phyloP scores from a whole-genome alignment of 768 basidiomycete genomes.

The Auriscalpium orientale region DNA sequence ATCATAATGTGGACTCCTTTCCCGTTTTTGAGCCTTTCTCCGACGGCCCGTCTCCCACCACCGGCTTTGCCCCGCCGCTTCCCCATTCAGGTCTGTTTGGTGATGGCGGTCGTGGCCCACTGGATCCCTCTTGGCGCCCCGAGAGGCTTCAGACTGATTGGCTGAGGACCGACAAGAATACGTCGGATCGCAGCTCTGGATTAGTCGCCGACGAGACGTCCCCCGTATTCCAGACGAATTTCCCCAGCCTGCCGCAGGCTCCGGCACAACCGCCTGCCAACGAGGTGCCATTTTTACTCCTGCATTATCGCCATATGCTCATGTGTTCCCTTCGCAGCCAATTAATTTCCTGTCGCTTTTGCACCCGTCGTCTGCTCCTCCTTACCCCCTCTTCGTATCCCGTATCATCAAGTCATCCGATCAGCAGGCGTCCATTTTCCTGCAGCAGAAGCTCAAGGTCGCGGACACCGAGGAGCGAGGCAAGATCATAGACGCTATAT shows the following conservation, averaged over 20 bases:
- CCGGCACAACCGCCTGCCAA: conserved; percentile 21
- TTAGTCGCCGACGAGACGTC: conserved; percentile 17
- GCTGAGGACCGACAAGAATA: conserved; percentile 31
- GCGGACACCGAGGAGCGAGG: conserved; percentile 69
- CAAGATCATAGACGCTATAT: conserved; percentile 85
- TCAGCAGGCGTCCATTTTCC: conserved; percentile 84
- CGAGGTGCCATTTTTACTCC: conserved; percentile 40
- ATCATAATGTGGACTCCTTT: conserved; percentile 19
- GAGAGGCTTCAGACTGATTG: conserved; percentile 32
- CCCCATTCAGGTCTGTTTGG: conserved; percentile 27
- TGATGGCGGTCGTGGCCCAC: conserved; percentile 22
- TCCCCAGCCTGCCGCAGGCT: conserved; percentile 5
- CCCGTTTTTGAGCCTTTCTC: conserved; percentile 49
- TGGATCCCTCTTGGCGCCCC: conserved; percentile 10
- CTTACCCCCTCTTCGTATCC: conserved; percentile 73
- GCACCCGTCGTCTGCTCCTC: conserved; percentile 79
- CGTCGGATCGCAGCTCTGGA: conserved; percentile 19
- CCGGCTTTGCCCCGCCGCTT: conserved; percentile 26
- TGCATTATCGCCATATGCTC: background rate
- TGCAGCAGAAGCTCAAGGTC: conserved; percentile 86
- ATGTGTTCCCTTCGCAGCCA: conserved; percentile 39
- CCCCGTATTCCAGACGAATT: conserved; percentile 8
- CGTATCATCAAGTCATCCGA: conserved; percentile 87
- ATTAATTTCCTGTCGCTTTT: conserved; percentile 85
- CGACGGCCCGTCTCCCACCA: conserved; percentile 33